Percentiles rank a stretch among this genome's conserved stretches.
phyloP scores from a whole-genome alignment of 495 filamentous ascomycete species.

The Neurospora sp. region DNA sequence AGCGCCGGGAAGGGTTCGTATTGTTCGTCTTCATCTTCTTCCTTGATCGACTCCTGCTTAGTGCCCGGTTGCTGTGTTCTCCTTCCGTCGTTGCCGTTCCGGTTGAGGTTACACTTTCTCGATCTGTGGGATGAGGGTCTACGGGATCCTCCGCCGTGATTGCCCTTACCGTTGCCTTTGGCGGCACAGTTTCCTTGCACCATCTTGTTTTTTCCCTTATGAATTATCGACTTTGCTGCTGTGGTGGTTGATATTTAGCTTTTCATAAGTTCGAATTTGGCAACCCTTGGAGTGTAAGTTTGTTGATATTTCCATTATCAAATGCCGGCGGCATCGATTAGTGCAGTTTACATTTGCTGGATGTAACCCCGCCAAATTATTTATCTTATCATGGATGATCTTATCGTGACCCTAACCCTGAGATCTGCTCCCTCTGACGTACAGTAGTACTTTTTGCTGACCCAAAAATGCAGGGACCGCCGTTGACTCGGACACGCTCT shows the following conservation, averaged over 20 bases:
- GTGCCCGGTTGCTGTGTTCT: background rate
- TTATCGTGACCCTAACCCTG: background rate
- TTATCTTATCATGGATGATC: background rate
- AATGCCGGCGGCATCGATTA: background rate
- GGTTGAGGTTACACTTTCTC: background rate
- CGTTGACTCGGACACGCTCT: background rate
- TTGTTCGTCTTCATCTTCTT: conserved; percentile 6
- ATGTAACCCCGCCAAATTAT: background rate
- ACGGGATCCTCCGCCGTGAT: background rate
- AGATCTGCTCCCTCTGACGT: background rate
- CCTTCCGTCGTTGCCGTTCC: background rate
- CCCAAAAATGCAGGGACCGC: background rate
- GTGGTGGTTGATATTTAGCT: background rate
- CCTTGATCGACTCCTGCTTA: background rate
- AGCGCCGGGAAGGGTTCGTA: conserved; percentile 7
- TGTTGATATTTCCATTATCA: background rate
- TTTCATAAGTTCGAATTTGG: background rate
- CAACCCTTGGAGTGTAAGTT: background rate
- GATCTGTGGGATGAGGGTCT: background rate
- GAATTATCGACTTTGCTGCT: background rate
- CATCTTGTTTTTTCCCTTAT: background rate
- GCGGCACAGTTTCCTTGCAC: background rate
- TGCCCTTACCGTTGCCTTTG: background rate
- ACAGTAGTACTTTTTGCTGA: background rate
- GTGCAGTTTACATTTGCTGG: background rate